Percentiles rank a stretch among this genome's conserved stretches.
phyloP scores from a whole-genome alignment of 805 yeast genomes.

The Wickerhamiella nectarea region DNA sequence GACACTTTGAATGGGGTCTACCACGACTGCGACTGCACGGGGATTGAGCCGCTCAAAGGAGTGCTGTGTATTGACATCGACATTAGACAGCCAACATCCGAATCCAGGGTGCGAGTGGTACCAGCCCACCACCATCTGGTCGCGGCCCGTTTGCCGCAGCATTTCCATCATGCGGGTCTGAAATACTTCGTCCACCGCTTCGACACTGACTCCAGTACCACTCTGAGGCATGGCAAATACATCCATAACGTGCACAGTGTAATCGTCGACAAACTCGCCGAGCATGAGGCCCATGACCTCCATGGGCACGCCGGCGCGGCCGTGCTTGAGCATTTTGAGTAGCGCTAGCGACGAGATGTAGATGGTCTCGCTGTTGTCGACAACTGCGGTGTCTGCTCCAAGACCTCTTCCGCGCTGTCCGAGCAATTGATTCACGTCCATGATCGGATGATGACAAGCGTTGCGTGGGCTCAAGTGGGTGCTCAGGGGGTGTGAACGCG shows the following conservation, averaged over 20 bases:
- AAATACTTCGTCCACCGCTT: conserved; percentile 97
- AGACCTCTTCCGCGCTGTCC: conserved; percentile 13
- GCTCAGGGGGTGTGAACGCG: neutral
- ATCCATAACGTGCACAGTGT: conserved; percentile 91
- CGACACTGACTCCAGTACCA: conserved; percentile 92
- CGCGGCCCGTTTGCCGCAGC: conserved; percentile 98
- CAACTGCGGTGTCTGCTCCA: conserved; percentile 54
- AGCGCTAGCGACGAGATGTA: conserved; percentile 91
- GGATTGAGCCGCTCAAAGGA: conserved; percentile 91
- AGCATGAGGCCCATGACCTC: conserved; percentile 95
- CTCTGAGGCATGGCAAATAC: conserved; percentile 99
- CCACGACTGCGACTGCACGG: conserved; percentile 95
- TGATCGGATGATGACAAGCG: neutral
- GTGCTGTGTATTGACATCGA: conserved; percentile 95
- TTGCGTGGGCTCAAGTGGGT: neutral
- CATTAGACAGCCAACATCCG: conserved; percentile 98
- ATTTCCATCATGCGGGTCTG: conserved; percentile 99
- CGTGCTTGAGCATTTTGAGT: conserved; percentile 93
- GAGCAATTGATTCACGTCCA: conserved; percentile 10
- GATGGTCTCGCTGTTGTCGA: conserved; percentile 92
- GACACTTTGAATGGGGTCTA: conserved; percentile 97
- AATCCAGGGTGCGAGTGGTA: conserved; percentile 99
- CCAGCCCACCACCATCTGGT: conserved; percentile 99
- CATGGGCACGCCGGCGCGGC: conserved; percentile 66
- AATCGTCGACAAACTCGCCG: conserved; percentile 95